These are phyloP conservation scores for Oryza longistaminata DNA, from an alignment of 176 grass and related monocot genomes.

Conservation along the genomic window DNA sequence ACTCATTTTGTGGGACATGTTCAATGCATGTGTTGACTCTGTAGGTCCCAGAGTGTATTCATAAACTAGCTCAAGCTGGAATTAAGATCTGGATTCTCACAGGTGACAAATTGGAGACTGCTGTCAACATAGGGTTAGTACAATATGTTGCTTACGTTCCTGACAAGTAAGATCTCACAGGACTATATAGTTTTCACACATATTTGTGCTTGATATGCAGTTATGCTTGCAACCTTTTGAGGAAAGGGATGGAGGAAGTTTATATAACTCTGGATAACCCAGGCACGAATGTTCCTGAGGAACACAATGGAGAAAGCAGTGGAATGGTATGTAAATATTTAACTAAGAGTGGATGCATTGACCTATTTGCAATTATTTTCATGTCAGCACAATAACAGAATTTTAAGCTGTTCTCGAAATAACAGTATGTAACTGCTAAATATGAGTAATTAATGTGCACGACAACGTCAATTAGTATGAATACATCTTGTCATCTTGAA, in stretches of 20 bases:
- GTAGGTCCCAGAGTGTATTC: slow-evolving; percentile 94
- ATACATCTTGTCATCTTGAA: not conserved
- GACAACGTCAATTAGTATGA: slow-evolving; percentile 9
- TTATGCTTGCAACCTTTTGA: slow-evolving; percentile 81
- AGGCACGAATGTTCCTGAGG: slow-evolving; percentile 34
- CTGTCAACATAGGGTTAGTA: slow-evolving; percentile 93
- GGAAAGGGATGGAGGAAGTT: slow-evolving; percentile 85
- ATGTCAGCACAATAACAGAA: slow-evolving; percentile 14
- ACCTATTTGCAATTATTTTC: slow-evolving; percentile 11
- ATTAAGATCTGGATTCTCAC: slow-evolving; percentile 98
- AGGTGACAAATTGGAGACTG: slow-evolving; percentile 95
- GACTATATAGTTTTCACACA: slow-evolving; percentile 18
- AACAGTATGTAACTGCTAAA: not conserved
- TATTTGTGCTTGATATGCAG: slow-evolving; percentile 55
- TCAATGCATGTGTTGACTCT: slow-evolving; percentile 20
- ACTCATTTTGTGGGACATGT: not conserved
- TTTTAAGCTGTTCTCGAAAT: slow-evolving; percentile 14
- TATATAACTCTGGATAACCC: slow-evolving; percentile 68
- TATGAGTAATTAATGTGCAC: not conserved
- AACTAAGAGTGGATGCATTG: not conserved
- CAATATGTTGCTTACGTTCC: not conserved
- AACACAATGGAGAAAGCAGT: slow-evolving; percentile 14
- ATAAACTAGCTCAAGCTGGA: slow-evolving; percentile 95
- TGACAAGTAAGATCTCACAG: slow-evolving; percentile 24
- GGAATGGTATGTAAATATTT: slow-evolving; percentile 30